Base-by-base conservation (phyloP, 2,329 filamentous ascomycete genomes). In the Xylariaceae sp. region DNA sequence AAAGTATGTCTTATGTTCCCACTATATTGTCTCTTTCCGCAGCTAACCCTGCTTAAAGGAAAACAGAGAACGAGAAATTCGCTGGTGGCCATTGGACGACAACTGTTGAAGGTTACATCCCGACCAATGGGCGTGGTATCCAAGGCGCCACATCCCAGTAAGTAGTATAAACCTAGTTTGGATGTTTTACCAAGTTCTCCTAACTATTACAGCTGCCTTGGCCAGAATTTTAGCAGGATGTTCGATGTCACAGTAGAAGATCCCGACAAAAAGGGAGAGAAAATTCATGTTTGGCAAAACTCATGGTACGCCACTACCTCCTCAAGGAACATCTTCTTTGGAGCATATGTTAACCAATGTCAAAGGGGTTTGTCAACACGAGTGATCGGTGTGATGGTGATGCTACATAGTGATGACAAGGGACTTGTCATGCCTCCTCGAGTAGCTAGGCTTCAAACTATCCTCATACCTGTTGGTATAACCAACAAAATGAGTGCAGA, bases 151-250 rank as follows among this genome's bases (percentile, higher is more conserved):
- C 94, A 33, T 96, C 91, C 46, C 94, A 99, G 78, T 91, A 64
- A 49, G 87, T 60, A 10, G 23, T 46, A 26, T 3, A 9, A 20
- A 5, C 26, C 20, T 4, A n/a, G 32, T 15, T 11, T 6, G 18
- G n/a, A 21, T 32, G 13, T n/a, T 11, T 20, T 15, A 6, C 27
- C 9, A 3, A 2, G 21, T 48, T 10, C 26, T 26, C 29, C 41
- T 39, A 21, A 43, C 36, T 57, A 30, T 59, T 29, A 9, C 42
- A 62, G 60, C 36, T 72, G 72, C 66, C 81, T 99, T 7, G 94
- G 94, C 47, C 94, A 99, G 76, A 97, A 99, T 77, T 99, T 99
- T 77, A 92, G 88, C 73, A 97, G 95, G 77, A 99, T 99, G 92
- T 99, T 97, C 72, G 89, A 94, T 73, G 97, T 99, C 72, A 96